Base-by-base conservation (phyloP, 140 eudicot species). In the Senecio squalidus region DNA sequence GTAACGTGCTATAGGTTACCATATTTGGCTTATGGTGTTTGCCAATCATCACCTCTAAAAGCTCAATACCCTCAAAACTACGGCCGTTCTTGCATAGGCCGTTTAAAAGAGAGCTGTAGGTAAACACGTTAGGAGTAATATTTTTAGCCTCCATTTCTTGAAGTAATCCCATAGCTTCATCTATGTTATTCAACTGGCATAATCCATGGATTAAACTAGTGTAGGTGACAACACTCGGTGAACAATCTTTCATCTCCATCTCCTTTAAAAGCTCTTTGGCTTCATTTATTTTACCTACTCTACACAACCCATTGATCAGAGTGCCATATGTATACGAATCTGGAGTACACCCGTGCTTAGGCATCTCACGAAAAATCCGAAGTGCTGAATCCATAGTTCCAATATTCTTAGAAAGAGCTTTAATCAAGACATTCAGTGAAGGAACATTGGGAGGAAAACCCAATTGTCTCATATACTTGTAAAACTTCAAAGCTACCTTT, bases 261-360 rank as follows among this genome's bases (percentile, higher is more conserved):
- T 87, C 89, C 1, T 53, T 38, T 9, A 92, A 52, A 62, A 92
- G 93, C 76, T 79, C 89, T 20, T 72, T 82, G 1, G 96, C 93
- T 68, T 87, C 87, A 14, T 22, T 72, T 27, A 56, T 45, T 46
- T 76, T 82, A 30, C 76, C 82, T 13, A 67, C 30, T 58, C 69
- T 82, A 75, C 92, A 87, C 53, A 92, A 60, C 55, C 98, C 96
- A 51, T 78, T 84, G 31, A 92, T 87, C 65, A 92, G 22, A 31
- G 96, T 87, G 2, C 96, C 96, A 15, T 84, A 92, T 2, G 98
- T 92, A 65, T 86, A 87, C 0, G 81, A 64, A 77, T 92, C 96
- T 0, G 98, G 96, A 31, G 56, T 38, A 38, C 81, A 81, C 54
- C 93, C 95, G 6, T 74, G 93, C 6, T 78, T 75, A 6, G 96